Evolutionary conservation across 1,284 basidiomycete species (phyloP).

Genomic region (Lignosus rhinocerotis): DNA sequence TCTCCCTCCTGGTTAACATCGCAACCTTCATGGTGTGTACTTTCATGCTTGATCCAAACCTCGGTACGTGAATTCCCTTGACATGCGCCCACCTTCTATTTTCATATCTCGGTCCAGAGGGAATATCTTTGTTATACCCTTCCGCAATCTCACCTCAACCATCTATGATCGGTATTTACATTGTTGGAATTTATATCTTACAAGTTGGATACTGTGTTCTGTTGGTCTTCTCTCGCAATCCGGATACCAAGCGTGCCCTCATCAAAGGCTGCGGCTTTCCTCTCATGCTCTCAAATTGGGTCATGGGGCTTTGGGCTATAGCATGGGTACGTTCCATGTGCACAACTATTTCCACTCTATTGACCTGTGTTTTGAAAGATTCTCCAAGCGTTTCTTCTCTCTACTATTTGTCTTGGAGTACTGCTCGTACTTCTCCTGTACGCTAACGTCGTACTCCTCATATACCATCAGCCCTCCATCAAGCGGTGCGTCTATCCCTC

Average conservation of each 20-base stretch:
- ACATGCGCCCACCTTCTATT: not conserved
- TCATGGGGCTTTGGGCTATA: slow-evolving; percentile 83
- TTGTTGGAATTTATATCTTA: slow-evolving; percentile 57
- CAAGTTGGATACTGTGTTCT: slow-evolving; percentile 83
- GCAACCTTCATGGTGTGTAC: slow-evolving; percentile 60
- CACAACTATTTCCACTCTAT: not conserved
- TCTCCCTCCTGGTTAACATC: slow-evolving; percentile 74
- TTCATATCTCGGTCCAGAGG: slow-evolving; percentile 36
- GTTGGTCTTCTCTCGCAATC: slow-evolving; percentile 67
- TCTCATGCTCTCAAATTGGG: slow-evolving; percentile 79
- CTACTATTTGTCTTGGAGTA: slow-evolving; percentile 63
- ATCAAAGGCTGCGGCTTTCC: slow-evolving; percentile 78
- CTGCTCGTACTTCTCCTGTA: slow-evolving; percentile 62
- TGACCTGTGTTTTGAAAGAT: slow-evolving; percentile 39
- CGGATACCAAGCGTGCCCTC: slow-evolving; percentile 77
- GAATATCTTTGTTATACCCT: slow-evolving; percentile 58
- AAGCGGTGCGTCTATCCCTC: slow-evolving; percentile 19
- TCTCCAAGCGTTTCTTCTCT: slow-evolving; percentile 59
- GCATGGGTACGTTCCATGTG: slow-evolving; percentile 58
- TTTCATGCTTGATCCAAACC: slow-evolving; percentile 53
- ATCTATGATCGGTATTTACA: slow-evolving; percentile 65
- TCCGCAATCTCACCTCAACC: slow-evolving; percentile 75
- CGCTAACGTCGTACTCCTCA: slow-evolving; percentile 64
- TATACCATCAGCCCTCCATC: slow-evolving; percentile 60
- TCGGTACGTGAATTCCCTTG: slow-evolving; percentile 38